Conservation (phyloP, 441 rosid species). For the Populus hybrid region DNA sequence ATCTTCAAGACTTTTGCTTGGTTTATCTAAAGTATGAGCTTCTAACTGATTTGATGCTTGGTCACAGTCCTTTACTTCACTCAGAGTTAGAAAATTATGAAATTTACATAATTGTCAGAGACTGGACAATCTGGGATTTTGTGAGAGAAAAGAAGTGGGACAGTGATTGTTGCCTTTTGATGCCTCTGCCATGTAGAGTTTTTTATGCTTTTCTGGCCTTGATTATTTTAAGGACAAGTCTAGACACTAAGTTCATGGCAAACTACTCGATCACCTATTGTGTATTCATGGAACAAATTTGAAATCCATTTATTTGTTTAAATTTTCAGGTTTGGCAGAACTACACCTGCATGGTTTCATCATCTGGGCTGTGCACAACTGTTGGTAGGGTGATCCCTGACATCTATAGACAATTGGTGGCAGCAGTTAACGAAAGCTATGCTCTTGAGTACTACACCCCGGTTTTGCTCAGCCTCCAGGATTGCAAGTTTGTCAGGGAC, state of each 20-base stretch:
- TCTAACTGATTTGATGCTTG: not conserved
- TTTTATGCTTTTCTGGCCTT: not conserved
- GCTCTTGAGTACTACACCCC: constrained; percentile 89
- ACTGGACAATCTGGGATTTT: too few species aligned
- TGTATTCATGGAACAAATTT: not conserved
- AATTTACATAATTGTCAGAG: too few species aligned
- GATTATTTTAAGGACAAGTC: not conserved
- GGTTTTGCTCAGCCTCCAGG: constrained; percentile 71
- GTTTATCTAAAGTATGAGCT: not conserved
- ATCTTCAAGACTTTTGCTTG: not conserved
- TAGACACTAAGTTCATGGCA: not conserved
- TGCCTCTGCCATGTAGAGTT: too few species aligned
- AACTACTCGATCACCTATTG: not conserved
- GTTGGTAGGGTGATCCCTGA: constrained; percentile 78
- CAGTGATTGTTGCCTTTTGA: too few species aligned
- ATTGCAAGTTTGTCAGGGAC: constrained; percentile 79
- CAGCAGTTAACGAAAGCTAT: constrained; percentile 76
- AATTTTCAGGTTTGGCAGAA: constrained; percentile 72
- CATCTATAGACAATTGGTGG: constrained; percentile 50
- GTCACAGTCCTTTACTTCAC: not conserved
- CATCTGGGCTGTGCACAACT: constrained; percentile 52
- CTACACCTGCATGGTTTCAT: constrained; percentile 55
- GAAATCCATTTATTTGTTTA: not conserved
- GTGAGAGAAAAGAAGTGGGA: too few species aligned
- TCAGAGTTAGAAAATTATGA: not conserved